Evolutionary conservation across 306 rosid genomes (phyloP).

Genomic region (Abrus pulchellus): DNA sequence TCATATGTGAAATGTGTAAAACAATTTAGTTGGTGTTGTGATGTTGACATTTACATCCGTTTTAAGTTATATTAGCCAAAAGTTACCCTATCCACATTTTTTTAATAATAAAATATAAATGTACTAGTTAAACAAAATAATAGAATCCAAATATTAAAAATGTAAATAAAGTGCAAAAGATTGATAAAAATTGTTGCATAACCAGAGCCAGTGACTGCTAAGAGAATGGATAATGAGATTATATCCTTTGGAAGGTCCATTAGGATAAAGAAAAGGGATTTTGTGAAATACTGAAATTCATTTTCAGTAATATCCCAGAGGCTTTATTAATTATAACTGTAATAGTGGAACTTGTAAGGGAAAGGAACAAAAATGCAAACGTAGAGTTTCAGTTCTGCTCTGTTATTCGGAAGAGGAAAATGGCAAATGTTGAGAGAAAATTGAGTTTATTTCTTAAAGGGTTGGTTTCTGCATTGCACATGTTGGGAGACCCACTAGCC

Average conservation of each 20-base stretch:
- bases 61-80: not conserved
- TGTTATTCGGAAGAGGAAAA: constrained; percentile 33
- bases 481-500: constrained; percentile 50
- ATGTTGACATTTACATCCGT: not conserved
- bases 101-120: not conserved
- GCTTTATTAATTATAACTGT: not conserved
- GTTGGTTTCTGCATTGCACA: constrained; percentile 40
- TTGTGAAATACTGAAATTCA: not conserved
- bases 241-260: not conserved
- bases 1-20: not conserved
- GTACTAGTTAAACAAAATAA: not conserved
- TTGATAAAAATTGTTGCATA: not conserved
- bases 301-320: not conserved
- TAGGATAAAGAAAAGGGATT: constrained; percentile 5
- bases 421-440: not conserved
- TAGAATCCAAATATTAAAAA: no score
- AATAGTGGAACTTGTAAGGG: not conserved
- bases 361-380: not conserved
- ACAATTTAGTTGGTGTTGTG: not conserved
- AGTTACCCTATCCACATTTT: not conserved
- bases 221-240: not conserved
- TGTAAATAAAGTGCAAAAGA: not conserved
- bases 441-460: not conserved
- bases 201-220: not conserved
- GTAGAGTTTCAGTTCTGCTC: constrained; percentile 9